A percentile compares a stretch with the other conserved stretches of the same genome.
phyloP scores from a whole-genome alignment of 768 basidiomycete genomes.

The Tulasnella sp. region DNA sequence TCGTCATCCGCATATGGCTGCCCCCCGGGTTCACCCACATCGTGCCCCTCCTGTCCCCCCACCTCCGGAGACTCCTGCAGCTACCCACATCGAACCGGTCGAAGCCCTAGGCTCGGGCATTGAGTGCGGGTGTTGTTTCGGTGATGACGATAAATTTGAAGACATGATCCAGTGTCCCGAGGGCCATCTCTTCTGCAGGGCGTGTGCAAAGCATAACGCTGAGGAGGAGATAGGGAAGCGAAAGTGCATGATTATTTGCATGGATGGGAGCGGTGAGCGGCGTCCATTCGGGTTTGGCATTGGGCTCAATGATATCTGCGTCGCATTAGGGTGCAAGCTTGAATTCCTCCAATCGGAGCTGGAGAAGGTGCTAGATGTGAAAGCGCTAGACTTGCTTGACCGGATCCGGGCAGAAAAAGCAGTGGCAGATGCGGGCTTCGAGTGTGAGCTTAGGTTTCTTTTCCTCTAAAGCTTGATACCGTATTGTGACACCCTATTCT shows the following conservation, averaged over 20 bases:
- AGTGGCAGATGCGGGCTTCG: background rate
- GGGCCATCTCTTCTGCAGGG: conserved; percentile 72
- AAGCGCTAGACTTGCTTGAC: conserved; percentile 58
- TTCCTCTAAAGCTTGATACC: too few species aligned
- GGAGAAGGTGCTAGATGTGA: conserved; percentile 49
- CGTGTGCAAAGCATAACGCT: conserved; percentile 59
- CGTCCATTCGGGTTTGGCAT: background rate
- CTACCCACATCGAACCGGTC: too few species aligned
- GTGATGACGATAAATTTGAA: conserved; percentile 53
- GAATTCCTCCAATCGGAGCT: conserved; percentile 62
- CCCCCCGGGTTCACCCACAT: too few species aligned
- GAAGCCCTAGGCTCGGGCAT: too few species aligned
- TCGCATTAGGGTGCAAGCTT: conserved; percentile 27
- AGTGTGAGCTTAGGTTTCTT: background rate
- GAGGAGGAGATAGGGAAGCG: conserved; percentile 44
- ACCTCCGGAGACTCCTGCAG: too few species aligned
- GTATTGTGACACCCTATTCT: too few species aligned
- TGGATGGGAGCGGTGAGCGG: conserved; percentile 55
- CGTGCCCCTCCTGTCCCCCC: too few species aligned
- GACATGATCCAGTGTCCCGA: conserved; percentile 86
- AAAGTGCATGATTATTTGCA: conserved; percentile 47
- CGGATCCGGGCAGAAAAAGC: conserved; percentile 8
- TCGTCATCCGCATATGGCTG: too few species aligned
- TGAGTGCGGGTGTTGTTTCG: conserved; percentile 87
- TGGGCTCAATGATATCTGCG: too few species aligned